Evolutionary conservation across 306 rosid genomes (phyloP).

Genomic region (Leucaena leucocephala): DNA sequence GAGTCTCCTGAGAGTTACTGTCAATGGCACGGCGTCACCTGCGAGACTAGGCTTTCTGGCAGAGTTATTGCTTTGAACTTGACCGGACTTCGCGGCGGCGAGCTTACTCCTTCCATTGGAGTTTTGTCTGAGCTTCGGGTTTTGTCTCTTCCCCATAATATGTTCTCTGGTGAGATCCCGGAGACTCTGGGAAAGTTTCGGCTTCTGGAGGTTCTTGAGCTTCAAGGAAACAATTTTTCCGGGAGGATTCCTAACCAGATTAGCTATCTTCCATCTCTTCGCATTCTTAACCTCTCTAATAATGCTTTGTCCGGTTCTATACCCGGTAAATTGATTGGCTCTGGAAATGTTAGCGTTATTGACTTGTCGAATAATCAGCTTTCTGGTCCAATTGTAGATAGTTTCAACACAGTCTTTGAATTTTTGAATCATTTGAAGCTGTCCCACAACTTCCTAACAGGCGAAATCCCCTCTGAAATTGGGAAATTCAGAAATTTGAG

Average conservation of each 20-base stretch:
- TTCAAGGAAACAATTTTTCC: conserved; percentile 66
- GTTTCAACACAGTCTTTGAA: conserved; percentile 33
- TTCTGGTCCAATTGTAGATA: conserved; percentile 46
- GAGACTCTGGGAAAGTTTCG: conserved; percentile 44
- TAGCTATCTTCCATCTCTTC: conserved; percentile 47
- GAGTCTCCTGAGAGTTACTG: conserved; percentile 39
- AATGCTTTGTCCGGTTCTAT: conserved; percentile 55
- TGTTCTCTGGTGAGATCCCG: conserved; percentile 61
- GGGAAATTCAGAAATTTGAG: conserved; percentile 58
- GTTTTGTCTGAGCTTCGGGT: conserved; percentile 45
- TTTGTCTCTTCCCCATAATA: conserved; percentile 52
- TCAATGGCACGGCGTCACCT: conserved; percentile 56
- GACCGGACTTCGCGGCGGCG: conserved; percentile 47
- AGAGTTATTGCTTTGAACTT: conserved; percentile 48
- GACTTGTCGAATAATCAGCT: conserved; percentile 64
- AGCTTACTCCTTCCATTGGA: conserved; percentile 44
- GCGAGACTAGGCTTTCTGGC: conserved; percentile 38
- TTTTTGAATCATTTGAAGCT: conserved; percentile 56
- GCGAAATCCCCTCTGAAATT: conserved; percentile 54
- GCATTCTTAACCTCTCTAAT: conserved; percentile 55
- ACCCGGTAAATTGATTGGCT: conserved; percentile 47
- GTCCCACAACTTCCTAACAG: conserved; percentile 57
- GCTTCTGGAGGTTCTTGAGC: conserved; percentile 50
- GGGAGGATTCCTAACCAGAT: conserved; percentile 51
- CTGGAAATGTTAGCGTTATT: conserved; percentile 39